These are phyloP conservation scores for Ambrosiella xylebori DNA, from an alignment of 2,329 filamentous ascomycete species.

Conservation along the genomic window DNA sequence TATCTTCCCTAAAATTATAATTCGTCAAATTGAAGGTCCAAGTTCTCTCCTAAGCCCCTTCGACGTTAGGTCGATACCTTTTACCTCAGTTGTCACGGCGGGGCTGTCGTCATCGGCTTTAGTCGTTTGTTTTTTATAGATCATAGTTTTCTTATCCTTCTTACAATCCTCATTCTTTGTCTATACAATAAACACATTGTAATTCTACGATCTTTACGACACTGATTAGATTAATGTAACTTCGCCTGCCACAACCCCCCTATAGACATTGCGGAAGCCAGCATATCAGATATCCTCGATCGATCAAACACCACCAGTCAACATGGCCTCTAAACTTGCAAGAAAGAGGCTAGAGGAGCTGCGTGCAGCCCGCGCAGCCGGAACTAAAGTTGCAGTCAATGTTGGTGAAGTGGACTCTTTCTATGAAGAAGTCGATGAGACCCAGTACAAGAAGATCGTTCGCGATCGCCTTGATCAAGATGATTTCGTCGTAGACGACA, in stretches of 20 bases:
- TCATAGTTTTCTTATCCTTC: neutral
- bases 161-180: neutral
- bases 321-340: slow-evolving; percentile 26
- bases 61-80: no score
- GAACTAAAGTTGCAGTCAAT: slow-evolving; percentile 82
- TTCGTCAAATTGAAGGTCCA: neutral
- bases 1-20: neutral
- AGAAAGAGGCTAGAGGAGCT: slow-evolving; percentile 56
- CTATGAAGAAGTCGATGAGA: slow-evolving; percentile 94
- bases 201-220: neutral
- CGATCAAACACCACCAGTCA: no score
- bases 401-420: slow-evolving; percentile 68
- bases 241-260: neutral
- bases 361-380: slow-evolving; percentile 64
- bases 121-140: no score
- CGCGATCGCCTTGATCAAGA: slow-evolving; percentile 77
- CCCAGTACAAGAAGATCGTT: slow-evolving; percentile 92
- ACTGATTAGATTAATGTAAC: neutral
- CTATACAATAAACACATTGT: neutral
- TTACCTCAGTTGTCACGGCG: neutral
- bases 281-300: no score
- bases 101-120: neutral
- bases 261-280: no score
- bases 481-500: slow-evolving; percentile 97
- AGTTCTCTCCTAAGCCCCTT: neutral